Evolutionary conservation across 2,329 filamentous ascomycete genomes (phyloP).

Genomic region (Colletotrichum agaves): DNA sequence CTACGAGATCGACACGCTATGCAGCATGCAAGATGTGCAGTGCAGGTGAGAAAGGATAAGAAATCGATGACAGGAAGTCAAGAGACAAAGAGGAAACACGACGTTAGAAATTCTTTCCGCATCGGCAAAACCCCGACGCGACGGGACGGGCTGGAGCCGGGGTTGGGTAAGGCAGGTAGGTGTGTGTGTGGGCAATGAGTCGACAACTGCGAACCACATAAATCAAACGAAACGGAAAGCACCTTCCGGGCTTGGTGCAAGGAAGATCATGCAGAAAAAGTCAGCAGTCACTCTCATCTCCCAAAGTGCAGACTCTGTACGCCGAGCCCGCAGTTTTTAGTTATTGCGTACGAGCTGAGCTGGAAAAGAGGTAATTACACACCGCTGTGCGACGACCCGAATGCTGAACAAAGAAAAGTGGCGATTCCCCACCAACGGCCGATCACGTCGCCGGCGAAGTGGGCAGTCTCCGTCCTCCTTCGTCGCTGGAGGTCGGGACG

Average conservation of each 20-base stretch:
- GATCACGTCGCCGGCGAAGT: constrained; percentile 25
- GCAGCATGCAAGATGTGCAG: not conserved
- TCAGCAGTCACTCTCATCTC: not conserved
- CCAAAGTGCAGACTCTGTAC: not conserved
- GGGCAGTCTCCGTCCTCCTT: not conserved
- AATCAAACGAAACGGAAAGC: constrained; percentile 11
- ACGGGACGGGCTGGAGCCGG: constrained; percentile 13
- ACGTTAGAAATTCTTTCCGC: not conserved
- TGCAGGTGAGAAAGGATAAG: not conserved
- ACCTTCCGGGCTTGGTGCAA: not conserved
- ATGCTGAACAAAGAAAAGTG: not conserved
- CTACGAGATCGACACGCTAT: not conserved
- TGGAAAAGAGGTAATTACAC: too few relatives aligned
- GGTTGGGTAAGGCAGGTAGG: not conserved
- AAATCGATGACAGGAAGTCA: not conserved
- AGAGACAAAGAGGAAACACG: not conserved
- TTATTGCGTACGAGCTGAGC: too few relatives aligned
- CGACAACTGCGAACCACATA: not conserved
- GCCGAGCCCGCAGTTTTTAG: not conserved
- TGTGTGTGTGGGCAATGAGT: too few relatives aligned
- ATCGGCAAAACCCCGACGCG: constrained; percentile 19
- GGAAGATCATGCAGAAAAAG: not conserved
- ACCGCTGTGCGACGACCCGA: too few relatives aligned
- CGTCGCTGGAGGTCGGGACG: not conserved
- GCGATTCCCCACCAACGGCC: constrained; percentile 2